Conservation (phyloP, 2,329 filamentous ascomycete genomes). For the Aspergillus sp. region DNA sequence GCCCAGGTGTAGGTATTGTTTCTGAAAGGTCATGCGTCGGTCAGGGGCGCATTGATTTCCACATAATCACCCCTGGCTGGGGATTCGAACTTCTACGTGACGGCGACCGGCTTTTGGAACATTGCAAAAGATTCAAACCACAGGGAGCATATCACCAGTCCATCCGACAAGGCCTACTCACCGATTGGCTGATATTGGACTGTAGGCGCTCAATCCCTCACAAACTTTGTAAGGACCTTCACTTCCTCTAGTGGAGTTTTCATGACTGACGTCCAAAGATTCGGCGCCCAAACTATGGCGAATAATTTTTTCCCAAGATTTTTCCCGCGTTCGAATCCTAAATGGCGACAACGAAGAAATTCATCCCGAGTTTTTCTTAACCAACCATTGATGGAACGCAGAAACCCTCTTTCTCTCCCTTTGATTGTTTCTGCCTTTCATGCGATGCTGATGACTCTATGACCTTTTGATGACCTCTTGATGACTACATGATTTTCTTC, state of each 20-base stretch:
- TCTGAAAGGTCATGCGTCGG: constrained; percentile 9
- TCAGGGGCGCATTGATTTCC: constrained; percentile 11
- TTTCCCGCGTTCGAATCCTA: neutral
- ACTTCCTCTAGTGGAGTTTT: neutral
- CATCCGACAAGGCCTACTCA: constrained; percentile 7
- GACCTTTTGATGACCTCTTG: neutral
- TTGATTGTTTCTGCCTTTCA: neutral
- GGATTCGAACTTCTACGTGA: constrained; percentile 15
- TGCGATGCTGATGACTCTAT: neutral
- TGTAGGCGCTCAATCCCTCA: constrained; percentile 5
- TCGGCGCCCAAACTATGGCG: neutral
- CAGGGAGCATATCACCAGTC: constrained; percentile 6
- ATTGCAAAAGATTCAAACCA: constrained; percentile 9
- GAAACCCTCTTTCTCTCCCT: neutral
- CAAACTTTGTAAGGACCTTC: constrained; percentile 4
- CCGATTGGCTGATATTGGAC: constrained; percentile 14
- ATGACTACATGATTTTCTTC: neutral
- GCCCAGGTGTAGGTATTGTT: neutral
- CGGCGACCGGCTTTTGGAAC: constrained; percentile 9
- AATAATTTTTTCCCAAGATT: neutral
- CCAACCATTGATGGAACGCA: neutral
- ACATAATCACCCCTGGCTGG: constrained; percentile 7
- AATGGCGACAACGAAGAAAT: neutral
- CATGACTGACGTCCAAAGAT: neutral
- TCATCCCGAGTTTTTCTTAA: neutral